Percentiles rank a stretch among this genome's conserved stretches.
These are phyloP conservation scores for Austroboletus festivus DNA, from an alignment of 768 basidiomycete species.

Conservation along the genomic window DNA sequence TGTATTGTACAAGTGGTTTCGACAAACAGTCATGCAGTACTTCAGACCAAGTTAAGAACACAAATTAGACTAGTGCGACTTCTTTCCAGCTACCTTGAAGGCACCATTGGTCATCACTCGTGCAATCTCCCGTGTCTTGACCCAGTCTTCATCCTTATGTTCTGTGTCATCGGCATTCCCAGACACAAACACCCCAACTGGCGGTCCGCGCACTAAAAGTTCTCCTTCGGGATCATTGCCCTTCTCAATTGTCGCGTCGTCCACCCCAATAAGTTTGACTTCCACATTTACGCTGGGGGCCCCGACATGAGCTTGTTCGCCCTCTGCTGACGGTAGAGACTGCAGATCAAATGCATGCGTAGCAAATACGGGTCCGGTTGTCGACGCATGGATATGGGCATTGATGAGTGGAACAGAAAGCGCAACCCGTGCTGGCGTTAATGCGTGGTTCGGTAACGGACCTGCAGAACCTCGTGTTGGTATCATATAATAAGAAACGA, in stretches of 20 bases:
- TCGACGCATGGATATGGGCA: slow-evolving; percentile 55
- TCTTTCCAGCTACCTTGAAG: slow-evolving; percentile 39
- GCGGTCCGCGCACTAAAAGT: slow-evolving; percentile 67
- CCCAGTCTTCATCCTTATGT: slow-evolving; percentile 43
- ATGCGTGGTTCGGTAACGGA: slow-evolving; percentile 41
- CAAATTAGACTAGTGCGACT: slow-evolving; percentile 1
- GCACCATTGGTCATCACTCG: slow-evolving; percentile 65
- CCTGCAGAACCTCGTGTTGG: slow-evolving; percentile 35
- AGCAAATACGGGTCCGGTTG: slow-evolving; percentile 76
- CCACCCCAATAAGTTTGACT: slow-evolving; percentile 67
- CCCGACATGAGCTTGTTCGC: slow-evolving; percentile 52
- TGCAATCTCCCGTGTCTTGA: slow-evolving; percentile 41
- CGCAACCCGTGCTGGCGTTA: slow-evolving; percentile 67
- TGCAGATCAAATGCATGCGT: slow-evolving; percentile 86
- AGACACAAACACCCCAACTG: slow-evolving; percentile 53
- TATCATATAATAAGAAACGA: background rate
- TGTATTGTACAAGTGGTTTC: no score
- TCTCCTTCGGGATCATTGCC: slow-evolving; percentile 65
- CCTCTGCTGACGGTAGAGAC: slow-evolving; percentile 46
- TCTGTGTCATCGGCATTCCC: slow-evolving; percentile 32
- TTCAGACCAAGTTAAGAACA: background rate
- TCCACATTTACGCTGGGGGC: slow-evolving; percentile 87
- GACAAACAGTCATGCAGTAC: background rate
- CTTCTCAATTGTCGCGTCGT: slow-evolving; percentile 60
- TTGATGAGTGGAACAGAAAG: slow-evolving; percentile 76